Percentiles rank a stretch among this genome's conserved stretches.
Evolutionary conservation across 2,329 filamentous ascomycete genomes (phyloP).

Genomic region (Arthroderma sp.): DNA sequence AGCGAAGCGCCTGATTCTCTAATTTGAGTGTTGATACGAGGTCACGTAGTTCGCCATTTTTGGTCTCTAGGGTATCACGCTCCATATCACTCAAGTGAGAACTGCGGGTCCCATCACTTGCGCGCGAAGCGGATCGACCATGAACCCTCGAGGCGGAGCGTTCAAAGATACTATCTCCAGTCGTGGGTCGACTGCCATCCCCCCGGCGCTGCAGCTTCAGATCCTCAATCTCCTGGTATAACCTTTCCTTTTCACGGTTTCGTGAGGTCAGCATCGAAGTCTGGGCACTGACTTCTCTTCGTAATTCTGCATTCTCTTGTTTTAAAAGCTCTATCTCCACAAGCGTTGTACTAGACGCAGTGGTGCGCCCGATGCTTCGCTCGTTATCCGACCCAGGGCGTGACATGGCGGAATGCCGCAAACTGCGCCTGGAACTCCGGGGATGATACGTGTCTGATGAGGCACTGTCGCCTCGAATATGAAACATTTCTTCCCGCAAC

Average conservation of each 20-base stretch:
- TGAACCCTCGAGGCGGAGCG: conserved; percentile 81
- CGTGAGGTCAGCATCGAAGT: conserved; percentile 95
- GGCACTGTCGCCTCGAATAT: conserved; percentile 40
- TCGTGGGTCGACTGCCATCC: conserved; percentile 41
- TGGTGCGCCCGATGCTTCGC: conserved; percentile 37
- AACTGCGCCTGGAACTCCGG: conserved; percentile 19
- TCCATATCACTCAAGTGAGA: conserved; percentile 59
- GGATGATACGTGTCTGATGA: conserved; percentile 14
- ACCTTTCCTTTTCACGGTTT: conserved; percentile 83
- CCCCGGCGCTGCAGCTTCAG: conserved; percentile 76
- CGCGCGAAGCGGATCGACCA: conserved; percentile 59
- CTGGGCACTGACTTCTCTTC: conserved; percentile 85
- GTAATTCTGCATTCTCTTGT: conserved; percentile 83
- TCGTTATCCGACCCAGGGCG: conserved; percentile 26
- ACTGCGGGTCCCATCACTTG: conserved; percentile 54
- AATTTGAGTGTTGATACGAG: conserved; percentile 75
- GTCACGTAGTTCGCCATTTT: conserved; percentile 71
- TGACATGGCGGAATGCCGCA: conserved; percentile 23
- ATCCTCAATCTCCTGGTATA: conserved; percentile 96
- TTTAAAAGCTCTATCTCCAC: conserved; percentile 76
- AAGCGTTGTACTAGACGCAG: conserved; percentile 52
- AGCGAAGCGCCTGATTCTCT: conserved; percentile 76
- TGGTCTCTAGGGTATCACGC: conserved; percentile 74
- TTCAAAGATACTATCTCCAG: conserved; percentile 83
- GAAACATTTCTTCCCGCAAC: conserved; percentile 71